phyloP scores from a whole-genome alignment of 2,329 filamentous ascomycete genomes.

The Thelonectria olida region DNA sequence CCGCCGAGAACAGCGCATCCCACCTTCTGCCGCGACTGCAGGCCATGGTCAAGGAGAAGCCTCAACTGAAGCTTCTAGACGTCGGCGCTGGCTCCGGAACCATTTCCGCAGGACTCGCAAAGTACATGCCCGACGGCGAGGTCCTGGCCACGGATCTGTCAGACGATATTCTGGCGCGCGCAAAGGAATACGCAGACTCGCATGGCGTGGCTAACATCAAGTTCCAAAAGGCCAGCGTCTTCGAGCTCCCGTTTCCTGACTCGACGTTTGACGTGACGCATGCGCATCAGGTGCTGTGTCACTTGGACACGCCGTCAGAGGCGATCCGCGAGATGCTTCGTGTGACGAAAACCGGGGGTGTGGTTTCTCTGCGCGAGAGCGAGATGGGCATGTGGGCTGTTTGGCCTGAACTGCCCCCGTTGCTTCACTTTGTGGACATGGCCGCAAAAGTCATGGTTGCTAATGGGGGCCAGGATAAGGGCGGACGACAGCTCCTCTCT shows the following conservation, averaged over 20 bases:
- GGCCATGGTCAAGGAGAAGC: slow-evolving; percentile 34
- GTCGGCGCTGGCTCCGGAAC: slow-evolving; percentile 60
- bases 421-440: slow-evolving; percentile 38
- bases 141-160: slow-evolving; percentile 46
- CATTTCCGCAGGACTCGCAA: slow-evolving; percentile 55
- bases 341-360: slow-evolving; percentile 53
- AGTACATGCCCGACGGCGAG: slow-evolving; percentile 49
- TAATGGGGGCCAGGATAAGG: slow-evolving; percentile 39
- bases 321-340: slow-evolving; percentile 53
- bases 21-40: slow-evolving; percentile 53
- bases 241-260: slow-evolving; percentile 50
- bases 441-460: slow-evolving; percentile 28
- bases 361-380: slow-evolving; percentile 49
- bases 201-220: slow-evolving; percentile 38
- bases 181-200: slow-evolving; percentile 32
- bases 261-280: slow-evolving; percentile 54
- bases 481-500: slow-evolving; percentile 40
- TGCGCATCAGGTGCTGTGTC: slow-evolving; percentile 53
- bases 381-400: slow-evolving; percentile 43
- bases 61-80: slow-evolving; percentile 53
- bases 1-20: slow-evolving; percentile 53
- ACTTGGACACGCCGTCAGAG: slow-evolving; percentile 46
- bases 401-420: slow-evolving; percentile 39
- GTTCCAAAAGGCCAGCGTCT: slow-evolving; percentile 42
- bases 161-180: slow-evolving; percentile 42